Evolutionary conservation across 73 alveolate genomes (phyloP).

Genomic region (Strombidium stylifer): DNA sequence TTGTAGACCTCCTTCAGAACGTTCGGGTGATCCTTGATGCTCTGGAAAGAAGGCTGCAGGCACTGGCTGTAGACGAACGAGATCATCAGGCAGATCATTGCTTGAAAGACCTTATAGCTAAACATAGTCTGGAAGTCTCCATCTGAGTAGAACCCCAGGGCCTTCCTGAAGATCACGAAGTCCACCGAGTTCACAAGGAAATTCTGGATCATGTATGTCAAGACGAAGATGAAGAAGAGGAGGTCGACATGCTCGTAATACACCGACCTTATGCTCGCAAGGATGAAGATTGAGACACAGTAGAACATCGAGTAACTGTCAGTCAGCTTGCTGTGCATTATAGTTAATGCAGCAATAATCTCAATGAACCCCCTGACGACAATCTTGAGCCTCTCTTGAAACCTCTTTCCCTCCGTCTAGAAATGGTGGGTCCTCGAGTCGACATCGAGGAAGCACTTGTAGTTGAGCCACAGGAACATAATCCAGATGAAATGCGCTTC

Average conservation of each 20-base stretch:
- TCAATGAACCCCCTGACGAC: too few species aligned
- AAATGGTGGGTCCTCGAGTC: too few species aligned
- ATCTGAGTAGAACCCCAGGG: slow-evolving; percentile 28
- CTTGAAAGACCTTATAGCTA: slow-evolving; percentile 8
- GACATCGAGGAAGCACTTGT: slow-evolving; percentile 2
- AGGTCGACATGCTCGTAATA: background rate
- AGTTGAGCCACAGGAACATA: slow-evolving; percentile 2
- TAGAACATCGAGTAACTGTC: too few species aligned
- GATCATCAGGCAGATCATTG: slow-evolving; percentile 10
- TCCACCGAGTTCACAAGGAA: slow-evolving; percentile 23
- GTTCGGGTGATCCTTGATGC: background rate
- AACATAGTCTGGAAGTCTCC: slow-evolving; percentile 16
- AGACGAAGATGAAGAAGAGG: background rate
- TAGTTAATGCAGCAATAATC: too few species aligned
- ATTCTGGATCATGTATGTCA: slow-evolving; percentile 6
- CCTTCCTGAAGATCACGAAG: background rate
- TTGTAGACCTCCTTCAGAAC: slow-evolving; percentile 1
- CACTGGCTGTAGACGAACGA: background rate
- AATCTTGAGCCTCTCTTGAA: too few species aligned
- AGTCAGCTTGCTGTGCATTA: too few species aligned
- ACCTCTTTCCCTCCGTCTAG: too few species aligned
- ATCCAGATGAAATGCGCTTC: slow-evolving; percentile 14
- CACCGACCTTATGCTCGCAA: background rate
- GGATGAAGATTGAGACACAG: too few species aligned
- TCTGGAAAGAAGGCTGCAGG: background rate